Evolutionary conservation across 176 grass and related monocot genomes (phyloP).

Genomic region (Luzula sylvatica): DNA sequence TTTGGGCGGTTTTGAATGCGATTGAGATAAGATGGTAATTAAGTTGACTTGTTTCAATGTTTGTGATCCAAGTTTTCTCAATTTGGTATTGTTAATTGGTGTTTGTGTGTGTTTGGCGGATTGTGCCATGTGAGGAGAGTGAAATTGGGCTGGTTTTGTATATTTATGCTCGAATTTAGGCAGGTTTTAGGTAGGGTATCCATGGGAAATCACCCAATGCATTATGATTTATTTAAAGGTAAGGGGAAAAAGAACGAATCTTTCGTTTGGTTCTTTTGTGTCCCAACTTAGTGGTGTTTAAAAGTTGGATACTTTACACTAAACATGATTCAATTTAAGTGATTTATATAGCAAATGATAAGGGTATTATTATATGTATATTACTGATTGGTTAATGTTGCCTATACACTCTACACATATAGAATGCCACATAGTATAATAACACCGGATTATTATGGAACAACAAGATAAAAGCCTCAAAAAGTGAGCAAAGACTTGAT

Average conservation of each 20-base stretch:
- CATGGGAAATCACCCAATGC: constrained; percentile 13
- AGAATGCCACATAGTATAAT: not conserved
- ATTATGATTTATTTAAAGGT: not conserved
- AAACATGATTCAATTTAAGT: no score
- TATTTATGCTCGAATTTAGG: no score
- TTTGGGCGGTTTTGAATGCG: not conserved
- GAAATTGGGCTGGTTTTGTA: no score
- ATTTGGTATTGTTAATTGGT: constrained; percentile 9
- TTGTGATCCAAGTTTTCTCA: not conserved
- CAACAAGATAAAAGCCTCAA: not conserved
- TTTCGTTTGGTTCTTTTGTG: constrained; percentile 2
- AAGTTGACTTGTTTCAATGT: constrained; percentile 1
- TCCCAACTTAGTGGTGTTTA: not conserved
- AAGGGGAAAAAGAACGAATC: no score
- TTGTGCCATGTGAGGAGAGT: not conserved
- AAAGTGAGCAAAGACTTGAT: constrained; percentile 4
- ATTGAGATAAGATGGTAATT: not conserved
- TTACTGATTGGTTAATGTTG: no score
- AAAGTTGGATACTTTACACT: no score
- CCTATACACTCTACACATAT: no score
- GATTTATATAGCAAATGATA: no score
- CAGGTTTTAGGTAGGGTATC: constrained; percentile 17
- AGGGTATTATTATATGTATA: no score
- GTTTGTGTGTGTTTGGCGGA: constrained; percentile 2
- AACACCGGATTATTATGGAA: not conserved